Base-by-base conservation (phyloP, 73 alveolate species). In the Paraurostyla sp. region DNA sequence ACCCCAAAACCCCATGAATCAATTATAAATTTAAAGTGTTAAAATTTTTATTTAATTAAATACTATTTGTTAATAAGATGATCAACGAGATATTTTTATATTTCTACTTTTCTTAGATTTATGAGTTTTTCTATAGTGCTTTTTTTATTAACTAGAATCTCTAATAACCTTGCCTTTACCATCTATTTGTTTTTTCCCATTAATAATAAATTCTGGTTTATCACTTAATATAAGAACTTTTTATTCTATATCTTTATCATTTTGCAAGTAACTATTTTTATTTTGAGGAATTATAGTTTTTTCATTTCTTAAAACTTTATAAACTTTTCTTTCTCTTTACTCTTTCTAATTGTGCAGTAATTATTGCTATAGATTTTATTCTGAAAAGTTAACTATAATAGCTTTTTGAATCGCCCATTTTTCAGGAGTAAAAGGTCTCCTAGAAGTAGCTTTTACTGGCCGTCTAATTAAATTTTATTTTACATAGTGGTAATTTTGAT, bases 401-500 rank as follows among this genome's bases (percentile, higher is more conserved):
- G 82, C 82, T 18, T 65, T 32, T 36, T 32, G 23, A 11, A 65
- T 65, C 7, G 82, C 82, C 82, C 82, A 65, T 65, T 65, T 65
- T 22, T 65, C 82, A 35, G 82, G 82, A 30, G 82, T 65, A 40
- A 65, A 65, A 15, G 82, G 82, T 38, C 82, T 65, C 25, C 41
- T 65, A 2, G 35, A 65, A n/a, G n/a, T n/a, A n/a, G n/a, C n/a
- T n/a, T n/a, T n/a, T n/a, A n/a, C n/a, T n/a, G n/a, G n/a, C n/a
- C n/a, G n/a, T n/a, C n/a, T n/a, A n/a, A n/a, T n/a, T n/a, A n/a
- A n/a, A n/a, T n/a, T n/a, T n/a, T n/a, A n/a, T n/a, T n/a, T n/a
- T n/a, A n/a, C n/a, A n/a, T n/a, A n/a, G n/a, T n/a, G n/a, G n/a
- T n/a, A n/a, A n/a, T n/a, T n/a, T n/a, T n/a, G n/a, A n/a, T n/a